Conservation (phyloP, 2,329 filamentous ascomycete species). For the Orbilia blumenaviensis region DNA sequence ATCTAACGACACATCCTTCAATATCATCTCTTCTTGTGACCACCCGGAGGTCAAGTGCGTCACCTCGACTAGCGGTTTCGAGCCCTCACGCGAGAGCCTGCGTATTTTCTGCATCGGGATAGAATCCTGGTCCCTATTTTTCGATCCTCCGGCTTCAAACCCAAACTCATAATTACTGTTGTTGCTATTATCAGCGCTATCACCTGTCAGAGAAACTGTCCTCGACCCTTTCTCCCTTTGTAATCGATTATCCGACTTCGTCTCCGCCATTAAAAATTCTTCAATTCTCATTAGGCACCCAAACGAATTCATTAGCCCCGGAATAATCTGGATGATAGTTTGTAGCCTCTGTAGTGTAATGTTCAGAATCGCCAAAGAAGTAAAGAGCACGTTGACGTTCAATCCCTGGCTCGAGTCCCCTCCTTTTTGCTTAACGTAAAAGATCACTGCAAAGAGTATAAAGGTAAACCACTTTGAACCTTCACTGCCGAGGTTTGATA, state of each 20-base stretch:
- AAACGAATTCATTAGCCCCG: constrained; percentile 31
- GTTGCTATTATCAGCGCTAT: too few relatives aligned
- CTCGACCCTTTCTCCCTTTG: constrained; percentile 1
- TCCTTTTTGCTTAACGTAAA: constrained; percentile 25
- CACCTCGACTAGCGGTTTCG: constrained; percentile 14
- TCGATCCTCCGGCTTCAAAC: not conserved
- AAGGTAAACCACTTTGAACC: constrained; percentile 53
- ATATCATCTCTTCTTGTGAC: constrained; percentile 17
- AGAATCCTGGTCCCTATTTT: not conserved
- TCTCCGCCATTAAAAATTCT: constrained; percentile 43
- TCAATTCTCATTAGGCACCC: constrained; percentile 44
- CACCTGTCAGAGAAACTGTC: not conserved
- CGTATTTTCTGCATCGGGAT: constrained; percentile 20
- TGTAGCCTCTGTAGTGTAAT: constrained; percentile 35
- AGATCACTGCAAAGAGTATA: constrained; percentile 37
- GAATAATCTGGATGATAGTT: constrained; percentile 41
- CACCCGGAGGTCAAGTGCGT: constrained; percentile 24
- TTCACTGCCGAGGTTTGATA: constrained; percentile 37
- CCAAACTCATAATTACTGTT: not conserved
- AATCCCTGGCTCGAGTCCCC: constrained; percentile 14
- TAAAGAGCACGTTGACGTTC: constrained; percentile 44
- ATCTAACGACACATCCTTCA: constrained; percentile 36
- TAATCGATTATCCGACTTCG: constrained; percentile 32
- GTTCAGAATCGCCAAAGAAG: constrained; percentile 42
- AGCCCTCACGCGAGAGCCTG: not conserved